A percentile compares a stretch with the other conserved stretches of the same genome.
Conservation (phyloP, 1,284 basidiomycete genomes). For the Melampsora medusae region DNA sequence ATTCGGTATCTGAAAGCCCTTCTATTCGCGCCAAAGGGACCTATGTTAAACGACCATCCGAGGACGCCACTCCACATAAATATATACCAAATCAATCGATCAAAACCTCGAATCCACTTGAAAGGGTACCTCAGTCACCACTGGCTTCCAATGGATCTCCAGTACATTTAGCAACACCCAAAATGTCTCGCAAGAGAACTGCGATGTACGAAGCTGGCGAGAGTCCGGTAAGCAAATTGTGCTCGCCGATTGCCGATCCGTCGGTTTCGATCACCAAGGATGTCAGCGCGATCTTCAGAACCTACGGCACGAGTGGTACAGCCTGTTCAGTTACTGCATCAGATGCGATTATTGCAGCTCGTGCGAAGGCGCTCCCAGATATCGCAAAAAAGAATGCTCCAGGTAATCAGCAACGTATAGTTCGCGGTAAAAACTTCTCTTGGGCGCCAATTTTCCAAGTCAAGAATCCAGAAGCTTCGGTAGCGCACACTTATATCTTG, state of each 20-base stretch:
- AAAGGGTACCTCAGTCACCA: no score
- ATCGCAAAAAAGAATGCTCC: background rate
- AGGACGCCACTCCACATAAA: background rate
- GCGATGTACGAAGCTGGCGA: background rate
- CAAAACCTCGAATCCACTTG: no score
- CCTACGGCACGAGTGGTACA: slow-evolving; percentile 6
- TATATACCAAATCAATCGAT: no score
- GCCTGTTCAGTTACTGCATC: slow-evolving; percentile 34
- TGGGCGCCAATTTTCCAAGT: slow-evolving; percentile 19
- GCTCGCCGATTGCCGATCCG: slow-evolving; percentile 16
- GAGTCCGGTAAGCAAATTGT: background rate
- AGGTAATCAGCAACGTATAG: background rate
- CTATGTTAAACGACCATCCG: background rate
- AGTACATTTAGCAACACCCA: background rate
- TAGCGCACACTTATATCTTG: slow-evolving; percentile 18
- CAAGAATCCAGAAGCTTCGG: background rate
- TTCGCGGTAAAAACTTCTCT: background rate
- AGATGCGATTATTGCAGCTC: slow-evolving; percentile 35
- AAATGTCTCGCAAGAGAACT: background rate
- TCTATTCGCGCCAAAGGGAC: no score
- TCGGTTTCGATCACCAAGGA: slow-evolving; percentile 29
- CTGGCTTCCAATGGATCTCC: no score
- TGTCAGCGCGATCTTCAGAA: slow-evolving; percentile 7
- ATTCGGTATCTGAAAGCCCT: no score
- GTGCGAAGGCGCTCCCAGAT: background rate